Conservation (phyloP, 495 filamentous ascomycete genomes). For the Penicillium subrubescens region DNA sequence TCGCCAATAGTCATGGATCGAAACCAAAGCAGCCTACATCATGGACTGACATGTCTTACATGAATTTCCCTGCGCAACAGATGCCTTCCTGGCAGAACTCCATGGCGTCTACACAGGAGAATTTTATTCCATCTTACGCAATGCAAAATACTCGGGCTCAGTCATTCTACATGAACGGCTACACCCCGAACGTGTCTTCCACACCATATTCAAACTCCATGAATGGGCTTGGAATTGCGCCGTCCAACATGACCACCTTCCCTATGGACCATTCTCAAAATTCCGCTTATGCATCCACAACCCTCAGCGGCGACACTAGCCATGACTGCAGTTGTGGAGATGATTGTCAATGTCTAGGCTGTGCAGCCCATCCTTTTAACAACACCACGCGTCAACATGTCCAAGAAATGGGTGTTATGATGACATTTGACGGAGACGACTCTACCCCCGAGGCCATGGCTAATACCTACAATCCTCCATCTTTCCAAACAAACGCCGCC, state of each 20-base stretch:
- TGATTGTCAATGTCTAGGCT: conserved; percentile 69
- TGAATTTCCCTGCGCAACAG: conserved; percentile 20
- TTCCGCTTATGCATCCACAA: conserved; percentile 13
- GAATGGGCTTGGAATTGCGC: conserved; percentile 22
- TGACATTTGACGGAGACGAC: conserved; percentile 40
- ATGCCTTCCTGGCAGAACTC: conserved; percentile 30
- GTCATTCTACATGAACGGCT: conserved; percentile 19
- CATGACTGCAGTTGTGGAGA: conserved; percentile 67
- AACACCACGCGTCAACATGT: conserved; percentile 68
- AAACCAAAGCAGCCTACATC: conserved; percentile 6
- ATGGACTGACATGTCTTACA: conserved; percentile 22
- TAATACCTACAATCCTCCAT: conserved; percentile 18
- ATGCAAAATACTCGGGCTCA: conserved; percentile 16
- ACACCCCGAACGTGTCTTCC: conserved; percentile 15
- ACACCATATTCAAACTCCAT: conserved; percentile 16
- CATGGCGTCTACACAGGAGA: conserved; percentile 14
- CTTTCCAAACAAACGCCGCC: conserved; percentile 10
- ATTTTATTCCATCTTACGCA: conserved; percentile 23
- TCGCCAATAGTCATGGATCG: conserved; percentile 2
- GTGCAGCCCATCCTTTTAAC: conserved; percentile 72
- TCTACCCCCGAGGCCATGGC: conserved; percentile 20
- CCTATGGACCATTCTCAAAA: conserved; percentile 12
- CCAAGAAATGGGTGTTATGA: conserved; percentile 49
- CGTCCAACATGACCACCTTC: conserved; percentile 21
- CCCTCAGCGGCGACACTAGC: conserved; percentile 22